phyloP scores from a whole-genome alignment of 2,329 filamentous ascomycete genomes.

The Lithohypha guttulata region DNA sequence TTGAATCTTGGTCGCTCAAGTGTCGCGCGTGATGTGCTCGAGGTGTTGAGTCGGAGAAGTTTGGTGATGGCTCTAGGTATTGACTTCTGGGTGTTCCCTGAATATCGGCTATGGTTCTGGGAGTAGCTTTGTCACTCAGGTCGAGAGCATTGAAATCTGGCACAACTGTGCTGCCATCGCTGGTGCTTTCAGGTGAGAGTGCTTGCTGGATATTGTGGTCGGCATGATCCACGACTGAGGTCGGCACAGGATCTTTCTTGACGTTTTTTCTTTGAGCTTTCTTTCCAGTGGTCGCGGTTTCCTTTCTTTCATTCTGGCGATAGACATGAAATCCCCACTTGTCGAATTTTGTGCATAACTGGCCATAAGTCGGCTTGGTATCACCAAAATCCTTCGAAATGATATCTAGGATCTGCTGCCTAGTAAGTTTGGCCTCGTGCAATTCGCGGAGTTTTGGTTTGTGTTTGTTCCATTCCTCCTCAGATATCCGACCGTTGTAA shows the following conservation, averaged over 20 bases:
- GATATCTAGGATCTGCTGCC: conserved; percentile 9
- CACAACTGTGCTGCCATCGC: conserved; percentile 7
- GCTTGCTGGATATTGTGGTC: background rate
- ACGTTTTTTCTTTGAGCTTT: background rate
- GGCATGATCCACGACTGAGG: no score
- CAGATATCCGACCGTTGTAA: conserved; percentile 12
- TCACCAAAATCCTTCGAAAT: conserved; percentile 8
- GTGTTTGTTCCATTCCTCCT: conserved; percentile 11
- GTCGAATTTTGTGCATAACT: conserved; percentile 8
- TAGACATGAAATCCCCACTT: conserved; percentile 9
- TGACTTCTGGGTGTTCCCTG: conserved; percentile 4
- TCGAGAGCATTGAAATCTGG: conserved; percentile 3
- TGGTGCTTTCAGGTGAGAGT: conserved; percentile 8
- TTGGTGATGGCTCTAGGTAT: background rate
- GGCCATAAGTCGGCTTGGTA: conserved; percentile 7
- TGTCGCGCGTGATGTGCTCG: background rate
- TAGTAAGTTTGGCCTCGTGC: conserved; percentile 2
- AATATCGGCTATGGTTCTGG: conserved; percentile 1
- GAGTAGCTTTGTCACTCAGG: conserved; percentile 6
- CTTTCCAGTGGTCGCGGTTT: background rate
- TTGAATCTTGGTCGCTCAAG: conserved; percentile 2
- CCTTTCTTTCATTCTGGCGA: conserved; percentile 5
- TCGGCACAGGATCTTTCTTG: background rate
- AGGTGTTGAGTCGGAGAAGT: conserved; percentile 1
- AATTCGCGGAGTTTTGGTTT: conserved; percentile 6